Conservation (phyloP, 2,329 filamentous ascomycete genomes). For the Aphanoascus verrucosus region DNA sequence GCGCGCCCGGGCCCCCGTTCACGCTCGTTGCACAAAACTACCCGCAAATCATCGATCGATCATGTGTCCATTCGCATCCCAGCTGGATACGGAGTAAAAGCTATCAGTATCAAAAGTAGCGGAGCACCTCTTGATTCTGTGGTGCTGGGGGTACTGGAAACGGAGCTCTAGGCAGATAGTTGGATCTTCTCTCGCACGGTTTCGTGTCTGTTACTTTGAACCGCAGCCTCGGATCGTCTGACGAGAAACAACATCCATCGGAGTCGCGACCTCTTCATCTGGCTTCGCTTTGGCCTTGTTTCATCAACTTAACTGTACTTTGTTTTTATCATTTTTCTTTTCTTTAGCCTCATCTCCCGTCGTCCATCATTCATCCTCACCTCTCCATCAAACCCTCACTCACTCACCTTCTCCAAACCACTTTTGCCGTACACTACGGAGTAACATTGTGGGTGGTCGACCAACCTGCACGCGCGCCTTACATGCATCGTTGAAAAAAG, state of each 20-base stretch:
- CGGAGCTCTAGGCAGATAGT: too few relatives aligned
- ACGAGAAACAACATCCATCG: too few relatives aligned
- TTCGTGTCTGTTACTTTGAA: too few relatives aligned
- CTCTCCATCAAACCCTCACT: constrained; percentile 2
- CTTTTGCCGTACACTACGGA: too few relatives aligned
- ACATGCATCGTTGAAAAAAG: neutral
- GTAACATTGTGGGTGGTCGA: neutral
- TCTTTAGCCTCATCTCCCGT: neutral
- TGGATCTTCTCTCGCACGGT: too few relatives aligned
- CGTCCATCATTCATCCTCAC: too few relatives aligned
- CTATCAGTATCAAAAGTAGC: neutral
- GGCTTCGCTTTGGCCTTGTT: too few relatives aligned
- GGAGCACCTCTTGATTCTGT: neutral
- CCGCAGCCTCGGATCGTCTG: too few relatives aligned
- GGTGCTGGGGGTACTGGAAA: neutral
- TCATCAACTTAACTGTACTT: too few relatives aligned
- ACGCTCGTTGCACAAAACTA: neutral
- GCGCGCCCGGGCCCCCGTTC: neutral
- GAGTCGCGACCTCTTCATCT: too few relatives aligned
- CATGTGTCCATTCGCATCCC: constrained; percentile 26
- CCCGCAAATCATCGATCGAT: constrained; percentile 20
- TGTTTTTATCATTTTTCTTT: neutral
- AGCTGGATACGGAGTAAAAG: neutral
- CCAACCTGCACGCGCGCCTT: neutral
- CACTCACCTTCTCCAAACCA: neutral